Evolutionary conservation across 176 grass and related monocot genomes (phyloP).

Genomic region (Oryza rufipogon): DNA sequence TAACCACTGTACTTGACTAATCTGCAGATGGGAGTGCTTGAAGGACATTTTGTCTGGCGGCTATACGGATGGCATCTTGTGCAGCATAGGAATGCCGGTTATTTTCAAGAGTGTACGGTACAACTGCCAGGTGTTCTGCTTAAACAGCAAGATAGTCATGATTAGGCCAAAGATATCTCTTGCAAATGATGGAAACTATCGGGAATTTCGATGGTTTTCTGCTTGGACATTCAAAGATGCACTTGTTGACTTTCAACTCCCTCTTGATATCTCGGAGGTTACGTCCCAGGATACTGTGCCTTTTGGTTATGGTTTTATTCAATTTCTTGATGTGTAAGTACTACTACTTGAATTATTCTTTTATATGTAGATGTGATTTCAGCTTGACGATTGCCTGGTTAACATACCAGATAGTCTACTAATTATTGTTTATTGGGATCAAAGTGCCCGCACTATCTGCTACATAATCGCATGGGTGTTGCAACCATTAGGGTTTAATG

Average conservation of each 20-base stretch:
- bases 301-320: constrained; percentile 92
- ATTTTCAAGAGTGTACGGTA: constrained; percentile 87
- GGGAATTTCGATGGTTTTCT: constrained; percentile 98
- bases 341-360: constrained; percentile 36
- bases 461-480: not conserved
- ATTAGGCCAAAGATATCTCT: constrained; percentile 92
- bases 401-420: not conserved
- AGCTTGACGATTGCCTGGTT: not conserved
- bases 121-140: constrained; percentile 95
- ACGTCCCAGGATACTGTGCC: constrained; percentile 65
- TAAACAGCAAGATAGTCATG: constrained; percentile 88
- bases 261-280: constrained; percentile 69
- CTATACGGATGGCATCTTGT: constrained; percentile 77
- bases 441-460: not conserved
- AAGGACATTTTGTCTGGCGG: constrained; percentile 79
- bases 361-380: constrained; percentile 23
- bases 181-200: constrained; percentile 96
- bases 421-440: not conserved
- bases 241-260: constrained; percentile 78
- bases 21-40: constrained; percentile 90
- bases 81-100: constrained; percentile 97
- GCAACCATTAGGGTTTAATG: not conserved
- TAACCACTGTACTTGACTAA: not conserved
- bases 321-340: constrained; percentile 88
- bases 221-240: constrained; percentile 81